phyloP scores from a whole-genome alignment of 2,329 filamentous ascomycete genomes.

The Pseudonectria buxi region DNA sequence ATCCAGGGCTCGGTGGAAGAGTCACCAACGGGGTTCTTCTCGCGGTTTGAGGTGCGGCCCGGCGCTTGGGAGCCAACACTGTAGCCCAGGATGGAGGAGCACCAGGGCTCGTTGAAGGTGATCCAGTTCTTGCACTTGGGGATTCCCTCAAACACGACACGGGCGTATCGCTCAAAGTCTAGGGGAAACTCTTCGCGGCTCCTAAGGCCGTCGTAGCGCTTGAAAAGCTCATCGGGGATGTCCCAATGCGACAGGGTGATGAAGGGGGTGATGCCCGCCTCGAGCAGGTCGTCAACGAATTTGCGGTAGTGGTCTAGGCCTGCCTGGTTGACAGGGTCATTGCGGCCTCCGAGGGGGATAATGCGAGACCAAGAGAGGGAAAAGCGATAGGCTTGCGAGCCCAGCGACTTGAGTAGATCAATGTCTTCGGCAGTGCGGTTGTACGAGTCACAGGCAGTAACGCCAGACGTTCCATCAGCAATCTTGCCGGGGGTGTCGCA shows the following conservation, averaged over 20 bases:
- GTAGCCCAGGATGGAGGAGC: slow-evolving; percentile 74
- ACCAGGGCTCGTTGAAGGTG: slow-evolving; percentile 89
- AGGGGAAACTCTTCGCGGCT: slow-evolving; percentile 76
- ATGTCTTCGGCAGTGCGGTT: slow-evolving; percentile 73
- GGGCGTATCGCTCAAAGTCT: slow-evolving; percentile 75
- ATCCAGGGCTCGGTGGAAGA: slow-evolving; percentile 73
- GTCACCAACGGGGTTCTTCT: slow-evolving; percentile 64
- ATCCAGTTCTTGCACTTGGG: slow-evolving; percentile 81
- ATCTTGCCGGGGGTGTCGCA: slow-evolving; percentile 76
- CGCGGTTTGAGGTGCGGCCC: slow-evolving; percentile 71
- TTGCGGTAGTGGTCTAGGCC: slow-evolving; percentile 73
- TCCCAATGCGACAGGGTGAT: slow-evolving; percentile 89
- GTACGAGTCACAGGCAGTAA: slow-evolving; percentile 80
- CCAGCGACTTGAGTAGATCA: slow-evolving; percentile 64
- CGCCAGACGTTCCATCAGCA: slow-evolving; percentile 67
- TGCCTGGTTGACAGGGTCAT: slow-evolving; percentile 72
- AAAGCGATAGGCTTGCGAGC: slow-evolving; percentile 73
- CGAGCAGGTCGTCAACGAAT: slow-evolving; percentile 71
- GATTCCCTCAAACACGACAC: slow-evolving; percentile 66
- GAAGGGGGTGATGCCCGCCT: slow-evolving; percentile 70
- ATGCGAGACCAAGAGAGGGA: slow-evolving; percentile 80
- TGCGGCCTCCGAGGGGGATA: slow-evolving; percentile 76
- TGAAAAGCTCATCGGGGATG: slow-evolving; percentile 68
- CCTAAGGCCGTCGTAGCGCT: slow-evolving; percentile 73
- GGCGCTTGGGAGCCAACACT: slow-evolving; percentile 72